These are phyloP conservation scores for Colletotrichum viniferum DNA, from an alignment of 2,329 filamentous ascomycete genomes.

Conservation along the genomic window DNA sequence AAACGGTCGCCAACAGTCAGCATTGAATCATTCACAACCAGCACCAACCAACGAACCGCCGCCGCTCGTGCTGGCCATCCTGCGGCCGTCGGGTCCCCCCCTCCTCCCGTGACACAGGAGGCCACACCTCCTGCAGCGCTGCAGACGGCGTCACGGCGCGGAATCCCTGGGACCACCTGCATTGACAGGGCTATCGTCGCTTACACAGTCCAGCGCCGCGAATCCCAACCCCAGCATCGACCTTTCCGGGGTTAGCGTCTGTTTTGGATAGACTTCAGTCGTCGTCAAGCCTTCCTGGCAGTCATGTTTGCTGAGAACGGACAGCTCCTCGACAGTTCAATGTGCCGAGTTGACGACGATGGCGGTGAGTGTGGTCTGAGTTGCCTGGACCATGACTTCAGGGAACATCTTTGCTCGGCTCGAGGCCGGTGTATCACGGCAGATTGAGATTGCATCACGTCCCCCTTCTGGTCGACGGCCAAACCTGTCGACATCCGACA, in stretches of 20 bases:
- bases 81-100: neutral
- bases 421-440: neutral
- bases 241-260: neutral
- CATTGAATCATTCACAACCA: neutral
- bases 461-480: neutral
- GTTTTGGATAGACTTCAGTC: conserved; percentile 1
- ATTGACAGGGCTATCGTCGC: neutral
- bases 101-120: neutral
- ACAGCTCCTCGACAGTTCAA: neutral
- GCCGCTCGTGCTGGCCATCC: neutral
- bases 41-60: neutral
- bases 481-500: neutral
- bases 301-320: neutral
- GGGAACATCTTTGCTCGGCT: neutral
- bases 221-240: neutral
- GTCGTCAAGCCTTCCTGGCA: neutral
- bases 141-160: neutral
- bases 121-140: neutral
- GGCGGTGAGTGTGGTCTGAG: neutral
- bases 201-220: neutral
- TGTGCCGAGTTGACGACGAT: neutral
- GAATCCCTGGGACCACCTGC: neutral
- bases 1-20: neutral
- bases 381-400: neutral
- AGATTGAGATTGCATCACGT: neutral